phyloP scores from a whole-genome alignment of 2,329 filamentous ascomycete species.

The Talaromyces marneffei region DNA sequence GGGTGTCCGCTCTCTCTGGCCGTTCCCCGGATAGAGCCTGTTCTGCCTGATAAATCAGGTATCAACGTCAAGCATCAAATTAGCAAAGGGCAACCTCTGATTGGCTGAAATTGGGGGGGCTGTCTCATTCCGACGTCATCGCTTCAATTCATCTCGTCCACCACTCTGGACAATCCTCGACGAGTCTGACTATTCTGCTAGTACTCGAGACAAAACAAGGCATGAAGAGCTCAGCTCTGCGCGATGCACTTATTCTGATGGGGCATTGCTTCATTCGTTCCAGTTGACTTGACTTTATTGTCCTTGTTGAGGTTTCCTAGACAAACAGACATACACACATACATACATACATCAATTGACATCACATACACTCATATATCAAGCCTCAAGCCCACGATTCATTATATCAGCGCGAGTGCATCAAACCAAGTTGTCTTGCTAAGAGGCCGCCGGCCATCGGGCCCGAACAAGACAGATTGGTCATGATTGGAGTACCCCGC shows the following conservation, averaged over 20 bases:
- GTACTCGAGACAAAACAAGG: background rate
- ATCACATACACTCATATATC: background rate
- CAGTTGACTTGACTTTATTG: background rate
- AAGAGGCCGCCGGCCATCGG: background rate
- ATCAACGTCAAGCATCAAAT: background rate
- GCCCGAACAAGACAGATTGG: background rate
- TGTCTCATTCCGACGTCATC: conserved; percentile 1
- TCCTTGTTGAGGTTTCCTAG: background rate
- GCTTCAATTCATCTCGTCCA: background rate
- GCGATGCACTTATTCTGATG: background rate
- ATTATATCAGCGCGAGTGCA: background rate
- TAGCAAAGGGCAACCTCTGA: background rate
- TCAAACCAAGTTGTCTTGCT: background rate
- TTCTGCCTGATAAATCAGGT: background rate
- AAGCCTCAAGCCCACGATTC: background rate
- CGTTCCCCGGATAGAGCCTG: background rate
- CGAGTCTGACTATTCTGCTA: background rate
- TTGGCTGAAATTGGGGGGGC: background rate
- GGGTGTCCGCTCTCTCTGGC: too few species aligned
- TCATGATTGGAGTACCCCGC: background rate
- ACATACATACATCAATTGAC: background rate
- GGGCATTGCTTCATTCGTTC: background rate
- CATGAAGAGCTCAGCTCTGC: background rate
- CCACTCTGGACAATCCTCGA: background rate
- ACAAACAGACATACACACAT: background rate